A percentile compares a stretch with the other conserved stretches of the same genome.
Conservation (phyloP, 257 asterid species). For the Fraxinus pennsylvanica region DNA sequence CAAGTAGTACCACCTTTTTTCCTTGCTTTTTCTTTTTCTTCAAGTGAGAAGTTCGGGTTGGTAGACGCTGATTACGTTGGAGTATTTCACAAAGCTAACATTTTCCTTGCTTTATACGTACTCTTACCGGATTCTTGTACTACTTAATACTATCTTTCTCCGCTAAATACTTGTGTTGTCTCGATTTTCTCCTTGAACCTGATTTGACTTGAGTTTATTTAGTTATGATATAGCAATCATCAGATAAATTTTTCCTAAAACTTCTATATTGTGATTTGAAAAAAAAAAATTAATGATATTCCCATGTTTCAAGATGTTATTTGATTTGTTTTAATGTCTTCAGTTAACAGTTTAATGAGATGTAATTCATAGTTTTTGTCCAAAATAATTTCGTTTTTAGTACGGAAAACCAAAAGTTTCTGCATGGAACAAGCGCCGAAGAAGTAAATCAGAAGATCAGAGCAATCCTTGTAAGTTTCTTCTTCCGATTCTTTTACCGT, state of each 20-base stretch:
- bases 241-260: neutral
- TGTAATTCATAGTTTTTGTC: conserved; percentile 21
- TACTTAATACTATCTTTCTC: conserved; percentile 24
- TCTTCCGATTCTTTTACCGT: neutral
- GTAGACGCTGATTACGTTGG: conserved; percentile 42
- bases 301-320: neutral
- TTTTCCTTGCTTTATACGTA: conserved; percentile 67
- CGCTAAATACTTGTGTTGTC: neutral
- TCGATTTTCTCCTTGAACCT: neutral
- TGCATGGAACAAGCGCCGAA: conserved; percentile 92
- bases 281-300: neutral
- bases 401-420: no score
- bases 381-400: no score
- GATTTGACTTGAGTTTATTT: neutral
- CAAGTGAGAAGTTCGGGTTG: conserved; percentile 72
- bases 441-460: conserved; percentile 94
- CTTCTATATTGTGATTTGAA: neutral
- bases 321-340: neutral
- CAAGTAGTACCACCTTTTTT: conserved; percentile 38
- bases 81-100: conserved; percentile 48
- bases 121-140: conserved; percentile 65
- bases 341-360: conserved; percentile 18
- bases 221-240: neutral
- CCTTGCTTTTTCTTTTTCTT: conserved; percentile 54
- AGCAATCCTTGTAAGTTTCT: conserved; percentile 58